phyloP scores from a whole-genome alignment of 768 basidiomycete genomes.

The Trametes cingulata region DNA sequence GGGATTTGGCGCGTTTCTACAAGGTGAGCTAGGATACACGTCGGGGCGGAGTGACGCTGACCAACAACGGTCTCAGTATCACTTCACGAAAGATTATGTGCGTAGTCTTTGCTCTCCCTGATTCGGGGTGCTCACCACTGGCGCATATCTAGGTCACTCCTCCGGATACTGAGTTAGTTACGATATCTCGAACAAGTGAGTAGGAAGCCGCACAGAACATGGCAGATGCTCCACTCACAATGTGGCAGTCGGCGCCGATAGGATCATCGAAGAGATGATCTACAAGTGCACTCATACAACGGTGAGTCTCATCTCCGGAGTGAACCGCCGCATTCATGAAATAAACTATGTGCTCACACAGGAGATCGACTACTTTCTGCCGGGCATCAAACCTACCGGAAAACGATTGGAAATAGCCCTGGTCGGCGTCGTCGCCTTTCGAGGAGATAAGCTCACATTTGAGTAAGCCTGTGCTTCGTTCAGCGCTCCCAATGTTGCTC shows the following conservation, averaged over 20 bases:
- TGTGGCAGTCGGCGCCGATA: slow-evolving; percentile 40
- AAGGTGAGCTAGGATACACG: slow-evolving; percentile 30
- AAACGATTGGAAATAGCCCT: slow-evolving; percentile 43
- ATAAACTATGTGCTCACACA: slow-evolving; percentile 10
- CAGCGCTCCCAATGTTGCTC: neutral
- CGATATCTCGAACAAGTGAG: slow-evolving; percentile 44
- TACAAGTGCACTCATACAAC: slow-evolving; percentile 44
- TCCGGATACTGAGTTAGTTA: slow-evolving; percentile 40
- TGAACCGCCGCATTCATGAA: neutral
- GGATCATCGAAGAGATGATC: slow-evolving; percentile 50
- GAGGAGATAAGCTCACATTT: slow-evolving; percentile 51
- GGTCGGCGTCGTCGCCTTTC: slow-evolving; percentile 46
- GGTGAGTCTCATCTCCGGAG: slow-evolving; percentile 22
- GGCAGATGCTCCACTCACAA: neutral
- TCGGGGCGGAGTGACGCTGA: neutral
- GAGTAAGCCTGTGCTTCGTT: slow-evolving; percentile 36
- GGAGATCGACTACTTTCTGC: slow-evolving; percentile 45
- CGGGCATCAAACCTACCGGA: slow-evolving; percentile 35
- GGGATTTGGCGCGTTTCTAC: slow-evolving; percentile 48
- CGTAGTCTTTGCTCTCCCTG: neutral
- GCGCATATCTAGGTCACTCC: slow-evolving; percentile 37
- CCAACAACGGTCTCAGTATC: slow-evolving; percentile 31
- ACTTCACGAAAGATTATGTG: slow-evolving; percentile 38
- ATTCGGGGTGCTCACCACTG: slow-evolving; percentile 5
- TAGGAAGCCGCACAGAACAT: neutral